A percentile compares a stretch with the other conserved stretches of the same genome.
Evolutionary conservation across 2,329 filamentous ascomycete genomes (phyloP).

Genomic region (Periconia sp.): DNA sequence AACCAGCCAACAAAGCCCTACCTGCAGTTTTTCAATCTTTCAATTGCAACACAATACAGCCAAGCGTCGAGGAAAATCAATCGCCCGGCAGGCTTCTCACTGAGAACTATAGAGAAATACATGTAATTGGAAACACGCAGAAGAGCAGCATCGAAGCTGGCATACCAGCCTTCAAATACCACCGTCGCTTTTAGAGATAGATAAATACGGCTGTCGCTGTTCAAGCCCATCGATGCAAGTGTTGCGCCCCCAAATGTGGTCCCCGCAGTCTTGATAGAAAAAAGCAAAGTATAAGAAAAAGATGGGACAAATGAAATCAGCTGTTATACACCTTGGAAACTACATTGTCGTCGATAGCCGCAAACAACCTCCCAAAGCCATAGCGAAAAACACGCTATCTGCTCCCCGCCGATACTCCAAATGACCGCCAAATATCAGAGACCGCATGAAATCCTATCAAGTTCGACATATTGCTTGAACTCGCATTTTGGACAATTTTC

Average conservation of each 20-base stretch:
- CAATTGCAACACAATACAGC: background rate
- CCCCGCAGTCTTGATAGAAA: background rate
- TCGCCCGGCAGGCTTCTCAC: background rate
- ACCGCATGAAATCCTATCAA: background rate
- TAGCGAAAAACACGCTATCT: background rate
- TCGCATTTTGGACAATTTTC: background rate
- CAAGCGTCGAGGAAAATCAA: background rate
- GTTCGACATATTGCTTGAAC: background rate
- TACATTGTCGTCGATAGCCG: background rate
- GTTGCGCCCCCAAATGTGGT: background rate
- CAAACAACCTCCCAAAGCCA: background rate
- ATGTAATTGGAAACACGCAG: background rate
- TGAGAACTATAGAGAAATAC: slow-evolving; percentile 4
- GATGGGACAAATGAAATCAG: background rate
- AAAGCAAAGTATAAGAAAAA: background rate
- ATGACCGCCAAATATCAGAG: background rate
- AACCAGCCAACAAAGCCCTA: background rate
- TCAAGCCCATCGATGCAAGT: slow-evolving; percentile 14
- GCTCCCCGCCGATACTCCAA: background rate
- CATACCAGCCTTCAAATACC: background rate
- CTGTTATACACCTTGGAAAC: background rate
- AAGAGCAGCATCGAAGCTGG: slow-evolving; percentile 1
- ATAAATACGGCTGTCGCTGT: slow-evolving; percentile 1
- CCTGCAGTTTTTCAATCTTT: background rate
- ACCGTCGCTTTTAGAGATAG: slow-evolving; percentile 7